These are phyloP conservation scores for Pascua guehoae DNA, from an alignment of 1,284 basidiomycete species.

Conservation along the genomic window DNA sequence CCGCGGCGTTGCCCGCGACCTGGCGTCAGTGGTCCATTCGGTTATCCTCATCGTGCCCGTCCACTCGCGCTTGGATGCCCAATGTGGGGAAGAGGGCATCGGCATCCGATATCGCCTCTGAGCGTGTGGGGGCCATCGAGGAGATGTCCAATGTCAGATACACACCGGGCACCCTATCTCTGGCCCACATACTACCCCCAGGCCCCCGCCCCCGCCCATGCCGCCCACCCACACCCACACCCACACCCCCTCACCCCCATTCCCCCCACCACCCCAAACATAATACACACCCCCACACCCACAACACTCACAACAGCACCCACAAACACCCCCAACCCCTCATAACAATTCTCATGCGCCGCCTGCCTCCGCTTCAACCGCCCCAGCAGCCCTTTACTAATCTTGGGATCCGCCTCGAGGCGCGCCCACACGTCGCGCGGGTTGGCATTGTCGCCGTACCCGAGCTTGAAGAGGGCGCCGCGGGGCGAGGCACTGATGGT, in stretches of 20 bases:
- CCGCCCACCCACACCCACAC: background rate
- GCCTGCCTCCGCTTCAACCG: conserved; percentile 32
- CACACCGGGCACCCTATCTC: too few species aligned
- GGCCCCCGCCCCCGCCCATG: background rate
- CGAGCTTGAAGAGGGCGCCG: conserved; percentile 20
- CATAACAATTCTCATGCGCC: conserved; percentile 36
- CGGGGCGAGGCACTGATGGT: conserved; percentile 22
- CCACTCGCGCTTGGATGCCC: too few species aligned
- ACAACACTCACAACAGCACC: conserved; percentile 29
- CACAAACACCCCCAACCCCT: conserved; percentile 28
- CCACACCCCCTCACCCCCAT: background rate
- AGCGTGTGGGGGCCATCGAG: too few species aligned
- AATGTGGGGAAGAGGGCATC: too few species aligned
- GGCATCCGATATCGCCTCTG: too few species aligned
- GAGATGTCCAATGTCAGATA: too few species aligned
- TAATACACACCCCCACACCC: too few species aligned
- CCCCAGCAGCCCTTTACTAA: conserved; percentile 17
- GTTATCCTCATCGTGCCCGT: background rate
- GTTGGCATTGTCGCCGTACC: conserved; percentile 29
- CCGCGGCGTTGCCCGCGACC: conserved; percentile 38
- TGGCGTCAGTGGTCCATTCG: conserved; percentile 17
- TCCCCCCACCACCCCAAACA: too few species aligned
- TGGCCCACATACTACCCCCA: too few species aligned
- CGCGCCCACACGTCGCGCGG: conserved; percentile 24
- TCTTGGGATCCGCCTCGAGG: conserved; percentile 34